Evolutionary conservation across 805 yeast species (phyloP).

Genomic region (Lipomyces yamanashiensis): DNA sequence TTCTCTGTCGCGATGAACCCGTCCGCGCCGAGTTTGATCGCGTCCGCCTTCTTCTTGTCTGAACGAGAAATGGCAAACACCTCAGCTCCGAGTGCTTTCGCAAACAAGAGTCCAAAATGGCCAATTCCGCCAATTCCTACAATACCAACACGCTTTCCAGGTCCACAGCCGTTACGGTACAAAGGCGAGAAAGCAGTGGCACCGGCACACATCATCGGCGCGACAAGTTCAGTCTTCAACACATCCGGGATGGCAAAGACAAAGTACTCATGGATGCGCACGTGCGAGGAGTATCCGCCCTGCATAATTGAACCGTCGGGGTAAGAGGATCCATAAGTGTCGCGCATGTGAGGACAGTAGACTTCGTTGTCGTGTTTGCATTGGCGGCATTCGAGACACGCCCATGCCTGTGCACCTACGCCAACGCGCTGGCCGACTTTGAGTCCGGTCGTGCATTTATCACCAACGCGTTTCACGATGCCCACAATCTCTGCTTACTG

Average conservation of each 20-base stretch:
- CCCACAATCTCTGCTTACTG: constrained; percentile 41
- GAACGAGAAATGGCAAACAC: constrained; percentile 65
- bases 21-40: constrained; percentile 59
- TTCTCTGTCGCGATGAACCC: constrained; percentile 56
- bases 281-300: constrained; percentile 71
- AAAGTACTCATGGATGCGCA: constrained; percentile 64
- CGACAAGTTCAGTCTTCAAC: constrained; percentile 57
- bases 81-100: constrained; percentile 65
- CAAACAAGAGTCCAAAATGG: constrained; percentile 61
- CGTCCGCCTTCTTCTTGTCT: constrained; percentile 55
- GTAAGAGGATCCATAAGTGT: constrained; percentile 58
- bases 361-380: constrained; percentile 60
- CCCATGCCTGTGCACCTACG: constrained; percentile 68
- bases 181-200: constrained; percentile 72
- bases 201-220: constrained; percentile 79
- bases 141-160: constrained; percentile 59
- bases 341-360: constrained; percentile 57
- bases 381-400: constrained; percentile 66
- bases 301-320: constrained; percentile 54
- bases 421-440: constrained; percentile 77
- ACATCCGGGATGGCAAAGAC: constrained; percentile 65
- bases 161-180: constrained; percentile 51
- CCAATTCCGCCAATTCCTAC: constrained; percentile 67
- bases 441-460: constrained; percentile 53
- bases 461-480: constrained; percentile 52